Evolutionary conservation across 805 yeast species (phyloP), one percentile per base, ranked within the genome.

Genomic region (Zygosaccharomyces kombuchaensis): DNA sequence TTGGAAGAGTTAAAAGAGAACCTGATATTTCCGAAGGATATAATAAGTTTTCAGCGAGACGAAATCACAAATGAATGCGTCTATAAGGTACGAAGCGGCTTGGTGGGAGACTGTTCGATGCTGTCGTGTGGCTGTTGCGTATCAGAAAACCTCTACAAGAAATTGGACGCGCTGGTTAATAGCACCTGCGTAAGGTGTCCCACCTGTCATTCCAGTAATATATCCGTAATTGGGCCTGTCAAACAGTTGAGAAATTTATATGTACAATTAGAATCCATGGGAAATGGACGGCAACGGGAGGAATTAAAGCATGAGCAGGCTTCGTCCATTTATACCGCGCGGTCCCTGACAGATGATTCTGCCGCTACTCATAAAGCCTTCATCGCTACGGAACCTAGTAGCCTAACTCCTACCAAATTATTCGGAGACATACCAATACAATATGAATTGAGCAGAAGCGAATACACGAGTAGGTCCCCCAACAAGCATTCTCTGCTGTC

Each of bases 151-250:
- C 51, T 60, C 4, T 54, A 43, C 21, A 34, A 47, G 14, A 52
- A 50, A 30, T 47, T 58, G 9, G 34, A 21, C 2, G 23, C 37
- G 5, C 37, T 40, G 4, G 44, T 48, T 25, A 41, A 45, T 4
- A 40, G 40, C 10, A 34, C 46, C 2, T n/a, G 37, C 1, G 49
- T 56, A 12, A 43, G 44, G 5, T 73, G 77, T 44, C 76, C 76
- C 2, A 43, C 61, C 0, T 73, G 77, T 48, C 53, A 51, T 3
- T 38, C 44, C 7, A 43, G 43, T 6, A 49, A 60, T 5, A 58
- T 53, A 1, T 12, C 45, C 1, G 14, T 64, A 9, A 43, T 71
- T 12, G 63, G 61, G 1, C 61, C 73, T 9, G 67, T 72, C 13
- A 57, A 55, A 13, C 69, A 66, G 10, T 48, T 72, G 31, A 48